Percentiles rank a stretch among this genome's conserved stretches.
Conservation (phyloP, 352 stramenopile species). For the Blastocystis sp. region DNA sequence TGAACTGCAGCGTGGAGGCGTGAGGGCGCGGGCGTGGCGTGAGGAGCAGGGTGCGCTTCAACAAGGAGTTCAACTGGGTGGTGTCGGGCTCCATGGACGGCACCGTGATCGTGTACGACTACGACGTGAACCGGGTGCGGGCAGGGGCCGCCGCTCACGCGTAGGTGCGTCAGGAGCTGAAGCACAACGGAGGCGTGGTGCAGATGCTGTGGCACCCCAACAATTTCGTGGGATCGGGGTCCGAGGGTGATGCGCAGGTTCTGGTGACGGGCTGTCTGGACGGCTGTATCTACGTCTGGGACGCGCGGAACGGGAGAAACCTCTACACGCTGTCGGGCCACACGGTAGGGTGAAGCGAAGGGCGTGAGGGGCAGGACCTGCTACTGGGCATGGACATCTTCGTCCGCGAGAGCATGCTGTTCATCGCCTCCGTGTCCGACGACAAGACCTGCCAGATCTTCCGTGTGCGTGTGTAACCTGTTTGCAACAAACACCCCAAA, state of each 20-base stretch:
- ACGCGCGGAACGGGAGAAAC: conserved; percentile 4
- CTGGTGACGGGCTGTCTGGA: conserved; percentile 55
- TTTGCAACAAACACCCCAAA: not conserved
- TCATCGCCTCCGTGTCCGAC: conserved; percentile 28
- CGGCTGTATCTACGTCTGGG: conserved; percentile 56
- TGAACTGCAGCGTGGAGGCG: conserved; percentile 61
- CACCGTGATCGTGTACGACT: conserved; percentile 50
- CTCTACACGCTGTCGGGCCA: conserved; percentile 43
- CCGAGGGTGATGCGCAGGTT: too few species aligned
- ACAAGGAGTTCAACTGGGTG: conserved; percentile 6
- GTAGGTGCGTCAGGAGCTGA: conserved; percentile 12
- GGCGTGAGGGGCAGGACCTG: conserved; percentile 28
- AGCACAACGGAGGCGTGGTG: conserved; percentile 47
- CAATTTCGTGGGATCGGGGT: not conserved
- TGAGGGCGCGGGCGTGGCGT: not conserved
- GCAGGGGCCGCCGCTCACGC: too few species aligned
- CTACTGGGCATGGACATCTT: conserved; percentile 38
- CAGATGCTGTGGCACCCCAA: conserved; percentile 53
- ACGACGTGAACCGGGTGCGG: not conserved
- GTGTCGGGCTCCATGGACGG: conserved; percentile 32
- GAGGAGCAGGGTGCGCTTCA: conserved; percentile 28
- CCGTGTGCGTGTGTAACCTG: conserved; percentile 1
- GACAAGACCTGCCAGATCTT: conserved; percentile 61
- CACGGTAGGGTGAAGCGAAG: not conserved
- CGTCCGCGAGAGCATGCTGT: conserved; percentile 4